Evolutionary conservation across 805 yeast species (phyloP).

Genomic region (Tetrapisispora namnaoensis): DNA sequence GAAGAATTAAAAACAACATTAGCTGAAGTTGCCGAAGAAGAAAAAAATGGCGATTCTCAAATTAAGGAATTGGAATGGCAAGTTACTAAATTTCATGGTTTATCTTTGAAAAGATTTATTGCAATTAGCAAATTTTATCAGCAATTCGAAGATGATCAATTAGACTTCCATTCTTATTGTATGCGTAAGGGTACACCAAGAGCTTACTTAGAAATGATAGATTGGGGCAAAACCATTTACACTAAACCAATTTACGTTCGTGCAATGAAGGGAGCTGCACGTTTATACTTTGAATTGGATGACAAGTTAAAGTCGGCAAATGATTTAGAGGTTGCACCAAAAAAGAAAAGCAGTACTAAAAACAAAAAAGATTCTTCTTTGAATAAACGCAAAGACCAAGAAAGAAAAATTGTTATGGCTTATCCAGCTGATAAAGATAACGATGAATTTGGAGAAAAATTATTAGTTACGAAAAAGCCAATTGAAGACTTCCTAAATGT

Average conservation of each 20-base stretch:
- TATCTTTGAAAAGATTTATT: constrained; percentile 69
- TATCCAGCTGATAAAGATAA: constrained; percentile 44
- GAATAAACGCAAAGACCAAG: constrained; percentile 44
- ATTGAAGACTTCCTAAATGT: constrained; percentile 36
- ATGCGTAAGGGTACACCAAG: constrained; percentile 85
- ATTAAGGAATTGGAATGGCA: constrained; percentile 34
- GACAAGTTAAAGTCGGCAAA: constrained; percentile 6
- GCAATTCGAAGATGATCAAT: constrained; percentile 71
- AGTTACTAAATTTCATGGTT: constrained; percentile 44
- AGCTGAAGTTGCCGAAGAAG: constrained; percentile 13
- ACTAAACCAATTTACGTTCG: constrained; percentile 63
- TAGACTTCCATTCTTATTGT: constrained; percentile 90
- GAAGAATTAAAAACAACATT: constrained; percentile 7
- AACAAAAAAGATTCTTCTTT: constrained; percentile 46
- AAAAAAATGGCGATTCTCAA: constrained; percentile 23
- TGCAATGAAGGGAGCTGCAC: constrained; percentile 54
- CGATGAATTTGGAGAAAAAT: constrained; percentile 51
- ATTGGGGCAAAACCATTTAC: constrained; percentile 75
- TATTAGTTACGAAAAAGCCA: constrained; percentile 31
- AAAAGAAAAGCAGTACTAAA: constrained; percentile 35
- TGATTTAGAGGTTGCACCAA: constrained; percentile 7
- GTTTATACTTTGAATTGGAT: constrained; percentile 40
- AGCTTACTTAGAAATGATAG: constrained; percentile 63
- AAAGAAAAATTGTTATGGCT: constrained; percentile 35
- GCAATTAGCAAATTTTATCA: constrained; percentile 59